A percentile compares a stretch with the other conserved stretches of the same genome.
These are phyloP conservation scores for Vaccinium vitisidaea DNA, from an alignment of 148 eudicot genomes.

Conservation along the genomic window DNA sequence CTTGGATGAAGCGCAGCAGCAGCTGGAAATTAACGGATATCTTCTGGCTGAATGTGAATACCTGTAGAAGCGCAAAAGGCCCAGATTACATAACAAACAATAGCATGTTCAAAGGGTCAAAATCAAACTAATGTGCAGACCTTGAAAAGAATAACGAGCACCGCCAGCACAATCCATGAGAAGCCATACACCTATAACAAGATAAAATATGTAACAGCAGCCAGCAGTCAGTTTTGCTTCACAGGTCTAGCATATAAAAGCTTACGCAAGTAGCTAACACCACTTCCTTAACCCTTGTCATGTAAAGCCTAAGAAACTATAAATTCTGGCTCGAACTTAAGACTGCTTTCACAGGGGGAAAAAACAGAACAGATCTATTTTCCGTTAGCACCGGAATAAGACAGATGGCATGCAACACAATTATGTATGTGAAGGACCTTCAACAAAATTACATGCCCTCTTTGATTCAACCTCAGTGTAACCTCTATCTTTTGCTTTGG, in stretches of 20 bases:
- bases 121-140: slow-evolving; percentile 30
- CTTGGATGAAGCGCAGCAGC: slow-evolving; percentile 86
- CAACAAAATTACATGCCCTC: background rate
- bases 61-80: slow-evolving; percentile 39
- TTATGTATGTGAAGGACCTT: background rate
- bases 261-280: background rate
- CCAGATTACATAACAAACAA: slow-evolving; percentile 9
- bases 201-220: background rate
- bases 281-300: background rate
- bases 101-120: background rate
- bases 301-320: background rate
- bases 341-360: background rate
- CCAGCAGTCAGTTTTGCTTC: slow-evolving; percentile 13
- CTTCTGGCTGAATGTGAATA: slow-evolving; percentile 98
- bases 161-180: slow-evolving; percentile 84
- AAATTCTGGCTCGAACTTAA: background rate
- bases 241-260: background rate
- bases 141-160: slow-evolving; percentile 82
- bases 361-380: background rate
- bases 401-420: background rate
- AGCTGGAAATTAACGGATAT: slow-evolving; percentile 94
- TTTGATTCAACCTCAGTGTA: background rate
- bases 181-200: slow-evolving; percentile 74
- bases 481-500: background rate
- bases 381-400: background rate